Evolutionary conservation across 2,329 filamentous ascomycete genomes (phyloP).

Genomic region (Paraphaeosphaeria sporulosa): DNA sequence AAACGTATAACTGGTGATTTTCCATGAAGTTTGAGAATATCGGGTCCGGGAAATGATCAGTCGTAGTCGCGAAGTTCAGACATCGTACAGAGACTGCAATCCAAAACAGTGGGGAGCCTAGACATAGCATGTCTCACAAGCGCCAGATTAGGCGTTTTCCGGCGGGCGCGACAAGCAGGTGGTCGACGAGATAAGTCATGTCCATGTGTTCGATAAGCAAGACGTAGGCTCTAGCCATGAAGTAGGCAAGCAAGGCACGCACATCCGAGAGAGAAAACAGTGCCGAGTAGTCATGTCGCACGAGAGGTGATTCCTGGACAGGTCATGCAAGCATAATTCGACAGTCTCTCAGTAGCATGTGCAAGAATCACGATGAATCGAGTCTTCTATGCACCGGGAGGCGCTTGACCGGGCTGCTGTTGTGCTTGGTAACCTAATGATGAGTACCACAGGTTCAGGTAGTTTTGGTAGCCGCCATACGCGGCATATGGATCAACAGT

Average conservation of each 20-base stretch:
- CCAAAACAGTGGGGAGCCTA: background rate
- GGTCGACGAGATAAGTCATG: background rate
- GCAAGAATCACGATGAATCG: constrained; percentile 43
- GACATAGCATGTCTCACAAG: background rate
- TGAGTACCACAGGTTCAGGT: constrained; percentile 82
- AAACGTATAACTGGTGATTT: background rate
- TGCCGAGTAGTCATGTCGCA: constrained; percentile 33
- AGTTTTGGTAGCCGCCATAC: constrained; percentile 84
- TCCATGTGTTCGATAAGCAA: background rate
- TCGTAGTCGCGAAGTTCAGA: background rate
- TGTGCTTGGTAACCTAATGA: constrained; percentile 64
- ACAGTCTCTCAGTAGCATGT: constrained; percentile 45
- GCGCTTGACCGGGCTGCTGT: constrained; percentile 35
- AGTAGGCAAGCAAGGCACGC: constrained; percentile 5
- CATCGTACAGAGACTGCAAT: background rate
- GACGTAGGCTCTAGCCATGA: background rate
- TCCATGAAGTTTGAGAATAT: background rate
- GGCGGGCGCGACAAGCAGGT: background rate
- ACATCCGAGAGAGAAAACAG: constrained; percentile 14
- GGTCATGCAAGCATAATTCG: constrained; percentile 49
- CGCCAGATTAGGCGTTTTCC: background rate
- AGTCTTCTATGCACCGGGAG: constrained; percentile 45
- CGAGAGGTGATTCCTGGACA: constrained; percentile 33
- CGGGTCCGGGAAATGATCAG: background rate
- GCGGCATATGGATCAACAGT: constrained; percentile 68